phyloP scores from a whole-genome alignment of 2,329 filamentous ascomycete species.

The Raffaelea arxii region DNA sequence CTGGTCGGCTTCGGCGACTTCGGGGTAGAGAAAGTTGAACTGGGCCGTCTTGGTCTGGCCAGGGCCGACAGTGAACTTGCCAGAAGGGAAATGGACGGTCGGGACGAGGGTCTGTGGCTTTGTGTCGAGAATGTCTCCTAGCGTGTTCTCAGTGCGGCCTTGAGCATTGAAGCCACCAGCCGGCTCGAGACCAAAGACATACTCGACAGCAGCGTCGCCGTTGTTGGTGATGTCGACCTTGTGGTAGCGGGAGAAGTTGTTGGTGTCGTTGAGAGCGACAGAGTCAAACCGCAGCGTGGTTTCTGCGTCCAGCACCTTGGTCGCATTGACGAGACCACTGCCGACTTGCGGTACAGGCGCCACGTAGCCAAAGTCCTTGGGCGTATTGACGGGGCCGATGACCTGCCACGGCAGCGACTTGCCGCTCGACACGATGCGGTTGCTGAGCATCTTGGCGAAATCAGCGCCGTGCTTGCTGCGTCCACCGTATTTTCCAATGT shows the following conservation, averaged over 20 bases:
- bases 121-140: background rate
- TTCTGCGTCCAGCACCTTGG: conserved; percentile 27
- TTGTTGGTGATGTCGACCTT: conserved; percentile 24
- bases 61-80: conserved; percentile 13
- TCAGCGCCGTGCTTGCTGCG: conserved; percentile 19
- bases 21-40: background rate
- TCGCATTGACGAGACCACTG: conserved; percentile 28
- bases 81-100: conserved; percentile 1
- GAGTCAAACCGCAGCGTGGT: conserved; percentile 25
- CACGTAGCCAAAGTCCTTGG: background rate
- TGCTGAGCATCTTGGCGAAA: conserved; percentile 17
- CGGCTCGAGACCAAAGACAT: conserved; percentile 18
- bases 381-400: background rate
- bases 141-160: background rate
- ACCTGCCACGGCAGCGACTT: conserved; percentile 17
- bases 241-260: conserved; percentile 23
- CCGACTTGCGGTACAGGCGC: conserved; percentile 25
- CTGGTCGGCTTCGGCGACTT: conserved; percentile 1
- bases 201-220: conserved; percentile 22
- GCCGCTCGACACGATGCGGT: conserved; percentile 23
- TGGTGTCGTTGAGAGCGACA: conserved; percentile 33
- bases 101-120: background rate
- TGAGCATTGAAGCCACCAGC: background rate
- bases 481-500: conserved; percentile 22
- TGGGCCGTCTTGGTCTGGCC: conserved; percentile 14